phyloP scores from a whole-genome alignment of 495 filamentous ascomycete species.

The Aspergillus bertholletiae region DNA sequence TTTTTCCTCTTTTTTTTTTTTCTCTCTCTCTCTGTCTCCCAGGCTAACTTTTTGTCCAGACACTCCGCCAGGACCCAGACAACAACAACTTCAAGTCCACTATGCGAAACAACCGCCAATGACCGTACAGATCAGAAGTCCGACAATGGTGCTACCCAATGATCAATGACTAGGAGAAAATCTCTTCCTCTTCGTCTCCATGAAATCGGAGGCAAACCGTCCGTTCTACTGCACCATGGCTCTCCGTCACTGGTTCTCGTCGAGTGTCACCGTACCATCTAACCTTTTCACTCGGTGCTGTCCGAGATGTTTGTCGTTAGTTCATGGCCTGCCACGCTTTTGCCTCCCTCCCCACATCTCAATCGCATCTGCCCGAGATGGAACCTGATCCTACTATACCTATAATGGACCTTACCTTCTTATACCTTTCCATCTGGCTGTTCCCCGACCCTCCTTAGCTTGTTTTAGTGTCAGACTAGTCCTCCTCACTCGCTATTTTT shows the following conservation, averaged over 20 bases:
- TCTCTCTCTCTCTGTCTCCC: too few relatives aligned
- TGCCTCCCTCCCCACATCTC: not conserved
- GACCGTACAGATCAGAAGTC: not conserved
- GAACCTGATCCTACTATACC: not conserved
- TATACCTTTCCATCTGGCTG: not conserved
- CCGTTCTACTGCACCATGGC: not conserved
- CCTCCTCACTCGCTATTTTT: slow-evolving; percentile 19
- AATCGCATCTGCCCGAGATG: slow-evolving; percentile 3
- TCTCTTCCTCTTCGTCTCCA: not conserved
- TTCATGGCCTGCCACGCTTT: slow-evolving; percentile 2
- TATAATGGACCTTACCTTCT: not conserved
- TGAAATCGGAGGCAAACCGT: not conserved
- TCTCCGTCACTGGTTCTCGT: not conserved
- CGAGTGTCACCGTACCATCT: not conserved
- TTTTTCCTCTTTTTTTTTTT: too few relatives aligned
- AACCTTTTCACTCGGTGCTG: not conserved
- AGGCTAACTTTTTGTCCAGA: too few relatives aligned
- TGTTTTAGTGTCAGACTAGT: slow-evolving; percentile 13
- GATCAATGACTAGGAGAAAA: not conserved
- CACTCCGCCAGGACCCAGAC: not conserved
- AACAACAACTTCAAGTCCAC: not conserved
- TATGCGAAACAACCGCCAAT: not conserved
- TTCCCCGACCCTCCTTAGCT: slow-evolving; percentile 10
- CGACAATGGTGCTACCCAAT: not conserved
- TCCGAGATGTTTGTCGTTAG: not conserved